These are phyloP conservation scores for Neofusicoccum laricinum DNA, from an alignment of 2,329 filamentous ascomycete genomes.

Conservation along the genomic window DNA sequence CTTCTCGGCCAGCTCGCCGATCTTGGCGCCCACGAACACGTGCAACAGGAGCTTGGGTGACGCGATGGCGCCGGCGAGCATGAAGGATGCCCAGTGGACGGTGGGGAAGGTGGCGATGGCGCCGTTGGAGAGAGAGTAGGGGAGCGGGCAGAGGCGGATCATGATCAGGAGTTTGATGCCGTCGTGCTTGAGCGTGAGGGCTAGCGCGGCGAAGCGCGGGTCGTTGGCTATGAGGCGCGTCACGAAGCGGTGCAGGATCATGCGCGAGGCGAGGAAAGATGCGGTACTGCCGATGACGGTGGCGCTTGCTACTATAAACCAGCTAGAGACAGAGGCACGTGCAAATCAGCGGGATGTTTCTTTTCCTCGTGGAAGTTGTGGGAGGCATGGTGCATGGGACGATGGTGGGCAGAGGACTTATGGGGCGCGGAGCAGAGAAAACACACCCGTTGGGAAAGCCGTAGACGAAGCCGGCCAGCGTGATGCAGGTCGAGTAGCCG, in stretches of 20 bases:
- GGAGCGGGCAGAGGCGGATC: slow-evolving; percentile 88
- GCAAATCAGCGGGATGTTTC: not conserved
- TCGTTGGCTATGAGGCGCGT: slow-evolving; percentile 77
- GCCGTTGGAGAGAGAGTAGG: slow-evolving; percentile 90
- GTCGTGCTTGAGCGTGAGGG: slow-evolving; percentile 84
- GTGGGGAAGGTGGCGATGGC: slow-evolving; percentile 92
- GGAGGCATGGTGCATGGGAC: not conserved
- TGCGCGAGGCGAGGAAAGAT: slow-evolving; percentile 78
- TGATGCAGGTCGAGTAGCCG: slow-evolving; percentile 77
- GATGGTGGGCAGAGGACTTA: not conserved
- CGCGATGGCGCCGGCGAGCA: slow-evolving; percentile 75
- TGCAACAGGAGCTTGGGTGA: slow-evolving; percentile 87
- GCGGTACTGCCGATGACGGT: slow-evolving; percentile 74
- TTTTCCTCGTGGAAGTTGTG: not conserved
- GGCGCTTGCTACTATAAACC: slow-evolving; percentile 77
- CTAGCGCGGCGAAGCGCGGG: slow-evolving; percentile 81
- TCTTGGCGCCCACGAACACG: slow-evolving; percentile 82
- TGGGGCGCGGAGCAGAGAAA: too few relatives aligned
- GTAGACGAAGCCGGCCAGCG: slow-evolving; percentile 68
- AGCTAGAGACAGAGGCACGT: slow-evolving; percentile 51
- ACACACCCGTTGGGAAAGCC: slow-evolving; percentile 69
- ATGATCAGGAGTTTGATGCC: slow-evolving; percentile 85
- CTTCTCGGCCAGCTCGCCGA: slow-evolving; percentile 79
- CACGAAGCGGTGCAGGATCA: slow-evolving; percentile 75
- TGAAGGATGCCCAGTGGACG: slow-evolving; percentile 72